A percentile compares a stretch with the other conserved stretches of the same genome.
Evolutionary conservation across 495 filamentous ascomycete genomes (phyloP).

Genomic region (Lepraria neglecta): DNA sequence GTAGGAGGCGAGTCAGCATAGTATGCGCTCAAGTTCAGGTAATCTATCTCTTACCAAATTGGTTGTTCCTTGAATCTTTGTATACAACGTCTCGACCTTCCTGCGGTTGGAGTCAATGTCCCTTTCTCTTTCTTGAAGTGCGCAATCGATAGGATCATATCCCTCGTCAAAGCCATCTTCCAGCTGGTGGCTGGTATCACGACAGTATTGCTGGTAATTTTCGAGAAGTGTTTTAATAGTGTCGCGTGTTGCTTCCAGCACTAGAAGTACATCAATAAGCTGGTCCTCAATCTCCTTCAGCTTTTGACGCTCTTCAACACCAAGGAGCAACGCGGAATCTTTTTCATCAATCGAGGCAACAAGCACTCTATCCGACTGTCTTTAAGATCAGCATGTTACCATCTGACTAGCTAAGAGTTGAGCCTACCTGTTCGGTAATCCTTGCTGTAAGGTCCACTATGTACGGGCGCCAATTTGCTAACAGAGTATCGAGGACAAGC

Average conservation of each 20-base stretch:
- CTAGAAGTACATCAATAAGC: conserved; percentile 20
- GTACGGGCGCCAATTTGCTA: conserved; percentile 26
- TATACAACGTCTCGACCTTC: conserved; percentile 18
- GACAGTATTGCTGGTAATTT: conserved; percentile 15
- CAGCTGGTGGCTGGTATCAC: background rate
- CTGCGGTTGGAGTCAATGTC: conserved; percentile 15
- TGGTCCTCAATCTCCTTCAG: conserved; percentile 28
- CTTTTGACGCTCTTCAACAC: conserved; percentile 23
- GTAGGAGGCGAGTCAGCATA: too few species aligned
- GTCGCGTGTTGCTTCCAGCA: conserved; percentile 23
- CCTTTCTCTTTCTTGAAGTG: conserved; percentile 18
- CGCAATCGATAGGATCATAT: conserved; percentile 8
- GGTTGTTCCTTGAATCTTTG: conserved; percentile 19
- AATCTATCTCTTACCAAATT: conserved; percentile 23
- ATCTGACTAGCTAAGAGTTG: background rate
- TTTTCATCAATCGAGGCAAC: conserved; percentile 7
- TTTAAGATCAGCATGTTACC: background rate
- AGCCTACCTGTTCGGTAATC: conserved; percentile 16
- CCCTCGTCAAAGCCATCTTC: conserved; percentile 1
- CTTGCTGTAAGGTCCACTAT: conserved; percentile 19
- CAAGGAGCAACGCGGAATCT: background rate
- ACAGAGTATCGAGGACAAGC: conserved; percentile 16
- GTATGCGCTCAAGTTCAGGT: too few species aligned
- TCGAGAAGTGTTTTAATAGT: conserved; percentile 19
- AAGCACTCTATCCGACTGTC: conserved; percentile 17